Evolutionary conservation across 129 eudicot genomes (phyloP), one percentile per base, ranked within the genome.

Genomic region (Artemisia argyi): DNA sequence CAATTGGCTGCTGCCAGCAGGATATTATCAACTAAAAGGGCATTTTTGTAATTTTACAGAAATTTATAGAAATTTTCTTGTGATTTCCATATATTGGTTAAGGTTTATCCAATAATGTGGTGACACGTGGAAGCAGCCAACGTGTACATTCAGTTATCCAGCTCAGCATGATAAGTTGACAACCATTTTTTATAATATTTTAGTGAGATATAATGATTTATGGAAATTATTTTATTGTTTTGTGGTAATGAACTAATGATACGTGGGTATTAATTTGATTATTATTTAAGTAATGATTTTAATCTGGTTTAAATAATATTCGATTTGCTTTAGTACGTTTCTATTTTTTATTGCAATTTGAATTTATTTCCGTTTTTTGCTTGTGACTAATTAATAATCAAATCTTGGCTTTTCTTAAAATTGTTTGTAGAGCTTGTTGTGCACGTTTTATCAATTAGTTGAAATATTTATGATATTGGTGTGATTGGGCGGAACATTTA

Each of bases 131-230:
- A 64, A n/a, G 39, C 14, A 2, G 77, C 77, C 66, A 78, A 68
- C 75, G 82, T 78, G 82, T 78, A 72, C 73, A 71, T 64, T 64
- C 73, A 71, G n/a, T 71, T 18, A 78, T 71, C 82, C 77, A 71
- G 77, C 72, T 78, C 77, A 55, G 73, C 77, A 42, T 64, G 82
- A 78, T 61, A 78, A 65, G 44, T 35, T 35, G 44, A 35, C 44
- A 35, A 35, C 44, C 68, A 1, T 15, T 28, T 71, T 78, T 58
- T 4, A 20, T 46, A 13, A 32, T 70, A 61, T 69, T 77, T 69
- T 69, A 77, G 52, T 50, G 57, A 3, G 12, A 42, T 9, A 30
- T 61, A 0, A 18, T 7, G 72, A 65, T 49, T 61, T 3, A 28
- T 7, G 76, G 71, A 71, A 63, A 28, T 63, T 78, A 78, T 30